Conservation (phyloP, 1,139 yeast genomes). For the Kurtzmaniella quercitrusa region DNA sequence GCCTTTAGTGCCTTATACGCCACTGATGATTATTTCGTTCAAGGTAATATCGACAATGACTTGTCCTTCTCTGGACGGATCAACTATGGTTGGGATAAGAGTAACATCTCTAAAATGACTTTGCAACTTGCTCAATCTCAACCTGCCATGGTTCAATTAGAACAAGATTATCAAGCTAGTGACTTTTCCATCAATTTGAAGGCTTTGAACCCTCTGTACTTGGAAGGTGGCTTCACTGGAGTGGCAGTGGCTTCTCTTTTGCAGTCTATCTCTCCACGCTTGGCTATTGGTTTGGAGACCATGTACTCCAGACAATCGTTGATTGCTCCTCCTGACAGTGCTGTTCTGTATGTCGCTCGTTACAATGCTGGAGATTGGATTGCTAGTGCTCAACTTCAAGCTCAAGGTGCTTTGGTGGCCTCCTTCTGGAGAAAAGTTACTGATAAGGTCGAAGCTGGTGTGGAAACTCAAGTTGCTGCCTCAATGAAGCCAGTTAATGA, state of each 20-base stretch:
- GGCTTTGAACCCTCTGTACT: slow-evolving; percentile 81
- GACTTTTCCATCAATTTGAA: slow-evolving; percentile 89
- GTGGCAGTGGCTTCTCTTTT: slow-evolving; percentile 88
- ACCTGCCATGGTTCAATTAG: slow-evolving; percentile 92
- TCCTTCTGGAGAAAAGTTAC: slow-evolving; percentile 94
- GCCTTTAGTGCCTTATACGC: slow-evolving; percentile 91
- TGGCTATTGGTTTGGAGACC: slow-evolving; percentile 90
- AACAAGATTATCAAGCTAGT: slow-evolving; percentile 89
- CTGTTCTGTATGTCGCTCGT: slow-evolving; percentile 87
- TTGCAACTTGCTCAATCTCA: slow-evolving; percentile 86
- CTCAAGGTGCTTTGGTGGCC: slow-evolving; percentile 84
- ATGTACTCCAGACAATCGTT: slow-evolving; percentile 80
- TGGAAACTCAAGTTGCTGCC: slow-evolving; percentile 84
- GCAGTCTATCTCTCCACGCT: slow-evolving; percentile 80
- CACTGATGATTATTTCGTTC: slow-evolving; percentile 78
- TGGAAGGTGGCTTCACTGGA: slow-evolving; percentile 61
- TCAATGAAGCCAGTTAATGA: slow-evolving; percentile 76
- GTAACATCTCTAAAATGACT: slow-evolving; percentile 77
- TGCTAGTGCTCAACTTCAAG: slow-evolving; percentile 90
- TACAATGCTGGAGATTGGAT: slow-evolving; percentile 87
- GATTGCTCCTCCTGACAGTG: slow-evolving; percentile 83
- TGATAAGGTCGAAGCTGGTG: slow-evolving; percentile 93
- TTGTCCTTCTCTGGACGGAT: slow-evolving; percentile 81
- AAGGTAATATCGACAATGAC: slow-evolving; percentile 90
- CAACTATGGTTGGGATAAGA: slow-evolving; percentile 87